A percentile compares a stretch with the other conserved stretches of the same genome.
These are phyloP conservation scores for Lippia alba DNA, from an alignment of 305 asterid genomes.

Conservation along the genomic window DNA sequence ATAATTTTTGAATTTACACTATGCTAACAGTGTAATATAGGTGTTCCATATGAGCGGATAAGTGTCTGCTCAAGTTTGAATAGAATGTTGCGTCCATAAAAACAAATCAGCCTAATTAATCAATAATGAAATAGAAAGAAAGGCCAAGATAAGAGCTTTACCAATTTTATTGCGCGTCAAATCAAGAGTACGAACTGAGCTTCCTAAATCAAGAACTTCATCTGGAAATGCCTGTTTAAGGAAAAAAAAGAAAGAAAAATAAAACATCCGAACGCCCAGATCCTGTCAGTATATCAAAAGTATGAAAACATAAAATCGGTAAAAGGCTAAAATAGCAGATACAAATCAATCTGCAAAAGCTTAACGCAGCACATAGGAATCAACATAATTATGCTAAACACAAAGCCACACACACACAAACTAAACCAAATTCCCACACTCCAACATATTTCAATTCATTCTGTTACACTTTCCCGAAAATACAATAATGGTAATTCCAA, in stretches of 20 bases:
- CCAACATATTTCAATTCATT: not conserved
- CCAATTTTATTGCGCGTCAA: slow-evolving; percentile 81
- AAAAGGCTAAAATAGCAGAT: too few relatives aligned
- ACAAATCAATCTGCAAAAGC: slow-evolving; percentile 5
- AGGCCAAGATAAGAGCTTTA: slow-evolving; percentile 36
- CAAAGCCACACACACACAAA: slow-evolving; percentile 19
- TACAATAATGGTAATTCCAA: slow-evolving; percentile 11
- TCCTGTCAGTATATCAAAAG: slow-evolving; percentile 27
- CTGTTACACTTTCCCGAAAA: not conserved
- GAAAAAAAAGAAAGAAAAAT: not conserved
- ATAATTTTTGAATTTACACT: slow-evolving; percentile 16
- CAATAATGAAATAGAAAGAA: slow-evolving; percentile 16
- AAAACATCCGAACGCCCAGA: not conserved
- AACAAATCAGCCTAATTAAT: slow-evolving; percentile 10
- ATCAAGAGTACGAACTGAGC: slow-evolving; percentile 91
- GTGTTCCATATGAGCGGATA: slow-evolving; percentile 12
- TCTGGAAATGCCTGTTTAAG: slow-evolving; percentile 78
- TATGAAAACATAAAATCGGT: not conserved
- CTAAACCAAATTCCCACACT: slow-evolving; percentile 13
- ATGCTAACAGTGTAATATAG: not conserved
- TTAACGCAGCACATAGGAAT: slow-evolving; percentile 24
- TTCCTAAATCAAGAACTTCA: slow-evolving; percentile 81
- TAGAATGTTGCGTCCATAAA: not conserved
- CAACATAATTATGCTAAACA: slow-evolving; percentile 6
- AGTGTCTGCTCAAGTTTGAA: slow-evolving; percentile 8